Percentiles rank a stretch among this genome's conserved stretches.
phyloP scores from a whole-genome alignment of 1,139 yeast genomes.

The Hyphopichia fennica region DNA sequence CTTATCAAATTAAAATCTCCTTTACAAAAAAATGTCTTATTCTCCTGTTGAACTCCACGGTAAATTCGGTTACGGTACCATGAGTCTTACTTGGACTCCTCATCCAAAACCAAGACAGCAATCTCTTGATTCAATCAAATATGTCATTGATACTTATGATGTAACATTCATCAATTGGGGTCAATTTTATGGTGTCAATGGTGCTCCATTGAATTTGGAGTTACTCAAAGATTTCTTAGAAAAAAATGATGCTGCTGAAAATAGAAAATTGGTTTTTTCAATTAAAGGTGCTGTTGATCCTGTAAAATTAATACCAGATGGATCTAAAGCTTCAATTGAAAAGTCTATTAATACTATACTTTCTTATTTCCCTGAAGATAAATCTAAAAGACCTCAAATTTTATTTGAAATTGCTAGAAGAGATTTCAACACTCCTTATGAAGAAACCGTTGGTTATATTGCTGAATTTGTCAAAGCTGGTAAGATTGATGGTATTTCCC shows the following conservation, averaged over 20 bases:
- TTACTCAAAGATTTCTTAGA: slow-evolving; percentile 58
- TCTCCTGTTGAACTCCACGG: slow-evolving; percentile 22
- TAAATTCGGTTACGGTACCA: slow-evolving; percentile 57
- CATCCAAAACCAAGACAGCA: slow-evolving; percentile 44
- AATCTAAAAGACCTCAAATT: slow-evolving; percentile 42
- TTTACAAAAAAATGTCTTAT: slow-evolving; percentile 2
- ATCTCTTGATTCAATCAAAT: slow-evolving; percentile 47
- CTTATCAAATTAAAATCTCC: too few species aligned
- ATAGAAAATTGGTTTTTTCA: slow-evolving; percentile 52
- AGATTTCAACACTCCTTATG: slow-evolving; percentile 49
- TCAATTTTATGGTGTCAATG: slow-evolving; percentile 68
- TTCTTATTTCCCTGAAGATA: slow-evolving; percentile 46
- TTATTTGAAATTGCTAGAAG: slow-evolving; percentile 71
- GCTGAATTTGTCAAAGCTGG: slow-evolving; percentile 56
- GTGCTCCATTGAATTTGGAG: slow-evolving; percentile 44
- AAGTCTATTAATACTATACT: slow-evolving; percentile 52
- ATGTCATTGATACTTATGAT: slow-evolving; percentile 47
- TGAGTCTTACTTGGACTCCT: slow-evolving; percentile 61
- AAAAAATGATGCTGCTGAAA: slow-evolving; percentile 49
- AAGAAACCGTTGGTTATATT: slow-evolving; percentile 50
- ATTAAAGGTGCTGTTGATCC: slow-evolving; percentile 63
- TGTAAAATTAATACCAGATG: slow-evolving; percentile 42
- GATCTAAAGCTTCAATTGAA: slow-evolving; percentile 46
- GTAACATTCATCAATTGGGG: slow-evolving; percentile 70
- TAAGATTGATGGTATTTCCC: slow-evolving; percentile 61